These are phyloP conservation scores for Meyerozyma athensensis DNA, from an alignment of 1,139 yeast genomes.

Conservation along the genomic window DNA sequence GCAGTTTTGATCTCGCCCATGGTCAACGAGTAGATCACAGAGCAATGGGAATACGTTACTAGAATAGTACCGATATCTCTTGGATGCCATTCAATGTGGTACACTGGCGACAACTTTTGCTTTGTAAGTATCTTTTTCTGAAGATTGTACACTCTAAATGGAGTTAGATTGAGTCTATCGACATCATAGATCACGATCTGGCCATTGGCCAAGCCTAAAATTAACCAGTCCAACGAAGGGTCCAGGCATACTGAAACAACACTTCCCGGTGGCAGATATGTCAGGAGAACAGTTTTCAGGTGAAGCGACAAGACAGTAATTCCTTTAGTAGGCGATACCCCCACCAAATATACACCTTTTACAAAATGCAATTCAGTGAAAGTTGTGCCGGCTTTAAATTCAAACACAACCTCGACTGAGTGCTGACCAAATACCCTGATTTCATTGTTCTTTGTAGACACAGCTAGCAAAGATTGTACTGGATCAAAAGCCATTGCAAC, in stretches of 20 bases:
- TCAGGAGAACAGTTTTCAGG: slow-evolving; percentile 53
- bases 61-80: slow-evolving; percentile 78
- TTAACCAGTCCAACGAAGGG: slow-evolving; percentile 84
- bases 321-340: slow-evolving; percentile 45
- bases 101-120: slow-evolving; percentile 54
- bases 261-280: slow-evolving; percentile 55
- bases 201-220: slow-evolving; percentile 79
- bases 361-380: slow-evolving; percentile 60
- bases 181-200: slow-evolving; percentile 71
- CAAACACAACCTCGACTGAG: slow-evolving; percentile 70
- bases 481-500: slow-evolving; percentile 78
- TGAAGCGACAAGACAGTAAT: slow-evolving; percentile 69
- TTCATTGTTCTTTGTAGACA: slow-evolving; percentile 66
- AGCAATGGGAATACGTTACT: slow-evolving; percentile 66
- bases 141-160: slow-evolving; percentile 64
- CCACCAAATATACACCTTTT: slow-evolving; percentile 76
- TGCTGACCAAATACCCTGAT: slow-evolving; percentile 82
- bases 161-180: slow-evolving; percentile 67
- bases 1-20: slow-evolving; percentile 52
- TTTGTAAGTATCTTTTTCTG: slow-evolving; percentile 55
- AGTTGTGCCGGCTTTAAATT: slow-evolving; percentile 45
- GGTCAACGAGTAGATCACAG: slow-evolving; percentile 64
- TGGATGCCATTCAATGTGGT: slow-evolving; percentile 75
- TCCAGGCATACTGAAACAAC: slow-evolving; percentile 71
- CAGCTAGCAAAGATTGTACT: slow-evolving; percentile 78